Evolutionary conservation across 495 filamentous ascomycete genomes (phyloP), one percentile per base, ranked within the genome.

Genomic region (Xylaria cubensis): DNA sequence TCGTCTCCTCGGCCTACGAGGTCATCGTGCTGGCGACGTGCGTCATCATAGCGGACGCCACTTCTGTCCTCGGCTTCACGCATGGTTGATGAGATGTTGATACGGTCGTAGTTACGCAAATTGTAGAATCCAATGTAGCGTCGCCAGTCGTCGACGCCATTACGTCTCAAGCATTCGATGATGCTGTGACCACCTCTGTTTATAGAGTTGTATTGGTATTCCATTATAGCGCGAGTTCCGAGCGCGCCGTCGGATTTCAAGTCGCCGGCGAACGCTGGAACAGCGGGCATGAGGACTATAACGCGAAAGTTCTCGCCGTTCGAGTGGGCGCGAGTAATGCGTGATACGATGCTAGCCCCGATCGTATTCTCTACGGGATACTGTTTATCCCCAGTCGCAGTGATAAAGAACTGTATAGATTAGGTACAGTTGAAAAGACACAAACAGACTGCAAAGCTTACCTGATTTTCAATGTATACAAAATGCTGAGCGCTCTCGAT

Each of bases 71-170:
- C 92, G 1, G 86, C 91, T 13, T 86, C 79, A n/a, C 82, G 74
- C 87, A 96, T 88, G 12, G 89, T 81, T 2, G 81, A 82, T 44
- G 89, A 91, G 21, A 84, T 85, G 81, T 97, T 97, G 81, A 98
- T 93, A 15, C 94, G 91, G 78, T 98, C 95, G 79, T 96, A 97
- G 79, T 90, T 97, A 53, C 95, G 89, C 17, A 98, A 86, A 80
- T 98, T 98, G 84, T 97, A 98, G 84, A 97, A 98, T 36, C 92
- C 88, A 75, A 98, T 97, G 81, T 97, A 97, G 17, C 92, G 85
- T 77, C 89, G 89, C 46, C 82, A 83, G 55, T 87, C 82, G 70
- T 94, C 87, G 66, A 93, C 87, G 0, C 94, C 95, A 48, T 88
- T 88, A 73, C 89, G 89, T 63, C 86, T 85, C 68, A 97, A 87